Conservation (phyloP, 441 rosid genomes). For the Mallotus repandus region DNA sequence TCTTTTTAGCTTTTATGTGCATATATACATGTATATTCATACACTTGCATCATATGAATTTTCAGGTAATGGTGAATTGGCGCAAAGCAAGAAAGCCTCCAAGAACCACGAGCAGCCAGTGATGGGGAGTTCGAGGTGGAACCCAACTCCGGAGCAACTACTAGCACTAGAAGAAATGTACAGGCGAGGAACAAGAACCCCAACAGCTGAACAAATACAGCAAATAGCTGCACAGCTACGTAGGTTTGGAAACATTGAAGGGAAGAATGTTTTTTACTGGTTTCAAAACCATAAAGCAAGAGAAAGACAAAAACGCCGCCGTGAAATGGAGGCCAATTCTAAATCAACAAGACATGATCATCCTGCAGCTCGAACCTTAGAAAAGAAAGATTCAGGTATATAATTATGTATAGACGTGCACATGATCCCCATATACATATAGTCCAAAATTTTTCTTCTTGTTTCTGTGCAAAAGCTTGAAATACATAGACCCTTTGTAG, state of each 20-base stretch:
- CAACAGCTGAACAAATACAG: conserved; percentile 82
- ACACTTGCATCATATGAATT: background rate
- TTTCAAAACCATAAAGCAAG: conserved; percentile 79
- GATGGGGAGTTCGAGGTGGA: conserved; percentile 60
- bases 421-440: background rate
- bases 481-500: too few relatives aligned
- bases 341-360: conserved; percentile 23
- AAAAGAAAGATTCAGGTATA: conserved; percentile 35
- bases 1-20: background rate
- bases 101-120: conserved; percentile 14
- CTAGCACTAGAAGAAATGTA: conserved; percentile 78
- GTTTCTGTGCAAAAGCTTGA: background rate
- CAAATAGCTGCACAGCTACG: conserved; percentile 73
- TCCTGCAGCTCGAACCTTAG: conserved; percentile 9
- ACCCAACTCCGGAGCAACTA: conserved; percentile 84
- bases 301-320: conserved; percentile 60
- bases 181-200: conserved; percentile 72
- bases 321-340: conserved; percentile 19
- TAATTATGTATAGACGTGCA: background rate
- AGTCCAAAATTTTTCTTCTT: background rate
- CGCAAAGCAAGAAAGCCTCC: conserved; percentile 24
- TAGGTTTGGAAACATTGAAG: conserved; percentile 65
- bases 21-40: too few relatives aligned
- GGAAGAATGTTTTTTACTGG: conserved; percentile 80
- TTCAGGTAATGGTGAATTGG: background rate